Evolutionary conservation across 164 flowering plant species (phyloP), one percentile per base, ranked within the genome.

Genomic region (Liquidambar formosana): DNA sequence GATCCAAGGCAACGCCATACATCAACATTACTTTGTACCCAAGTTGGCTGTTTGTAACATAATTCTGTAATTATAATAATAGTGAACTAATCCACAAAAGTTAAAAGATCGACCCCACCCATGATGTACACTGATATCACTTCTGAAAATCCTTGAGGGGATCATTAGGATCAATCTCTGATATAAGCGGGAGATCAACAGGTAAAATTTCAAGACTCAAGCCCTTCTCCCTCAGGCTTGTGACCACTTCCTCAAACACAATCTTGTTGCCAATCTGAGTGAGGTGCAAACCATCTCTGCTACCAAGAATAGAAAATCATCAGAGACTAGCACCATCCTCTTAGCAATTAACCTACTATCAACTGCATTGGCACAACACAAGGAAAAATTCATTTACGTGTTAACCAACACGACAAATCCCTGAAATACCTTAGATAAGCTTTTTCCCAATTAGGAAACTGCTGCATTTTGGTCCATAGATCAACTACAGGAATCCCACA

Each of bases 241-340:
- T 60, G 19, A 87, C 65, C 66, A 92, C 85, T 75, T 83, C 91
- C 61, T 87, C 90, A 57, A 84, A 90, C 68, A 89, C 91, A 69
- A 89, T 25, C 60, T 27, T 76, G 75, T 85, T 92, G 4, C 97
- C 95, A 23, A 41, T 54, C 59, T 52, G 63, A 44, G 88, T 79
- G 0, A 90, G 88, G 75, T 92, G 97, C 83, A 90, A 73, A 0
- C 97, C 97, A 75, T 90, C 96, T 0, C 96, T 92, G 88, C 81
- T 28, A 21, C 51, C 16, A 0, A 4, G 14, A 6, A 27, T 19
- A 66, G 16, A 22, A 23, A 23, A 38, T 16, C 33, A 41, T 38
- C 18, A 46, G 19, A 53, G 8, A 44, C 15, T 41, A 54, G 18
- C 8, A n/a, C 22, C 44, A 18, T 38, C 12, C 1, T 8, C 51